Conservation (phyloP, 2,329 filamentous ascomycete genomes). For the Phialophora macrospora region DNA sequence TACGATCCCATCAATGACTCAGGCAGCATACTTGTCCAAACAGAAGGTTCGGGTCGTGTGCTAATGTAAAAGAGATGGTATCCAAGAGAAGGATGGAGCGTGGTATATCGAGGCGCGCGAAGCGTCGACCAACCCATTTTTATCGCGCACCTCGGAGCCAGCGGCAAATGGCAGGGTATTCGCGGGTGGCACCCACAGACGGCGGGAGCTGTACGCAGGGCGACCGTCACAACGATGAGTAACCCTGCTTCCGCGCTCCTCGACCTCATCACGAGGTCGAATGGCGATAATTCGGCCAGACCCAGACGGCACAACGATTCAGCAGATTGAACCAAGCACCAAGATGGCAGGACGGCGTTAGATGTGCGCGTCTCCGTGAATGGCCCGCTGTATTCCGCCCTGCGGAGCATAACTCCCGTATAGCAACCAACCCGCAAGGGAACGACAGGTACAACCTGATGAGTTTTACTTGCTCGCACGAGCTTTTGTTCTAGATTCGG, state of each 20-base stretch:
- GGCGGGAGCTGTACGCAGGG: too few species aligned
- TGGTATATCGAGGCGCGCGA: not conserved
- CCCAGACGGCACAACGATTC: not conserved
- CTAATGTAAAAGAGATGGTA: not conserved
- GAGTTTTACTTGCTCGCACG: not conserved
- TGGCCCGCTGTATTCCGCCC: not conserved
- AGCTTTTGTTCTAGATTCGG: not conserved
- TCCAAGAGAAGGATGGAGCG: not conserved
- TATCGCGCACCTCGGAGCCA: not conserved
- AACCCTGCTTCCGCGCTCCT: not conserved
- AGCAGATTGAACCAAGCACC: too few species aligned
- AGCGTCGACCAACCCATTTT: not conserved
- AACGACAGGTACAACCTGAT: too few species aligned
- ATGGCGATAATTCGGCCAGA: not conserved
- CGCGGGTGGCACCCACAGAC: not conserved
- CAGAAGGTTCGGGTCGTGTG: not conserved
- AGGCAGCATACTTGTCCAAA: not conserved
- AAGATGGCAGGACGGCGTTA: too few species aligned
- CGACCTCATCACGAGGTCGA: not conserved
- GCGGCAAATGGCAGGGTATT: not conserved
- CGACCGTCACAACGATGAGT: not conserved
- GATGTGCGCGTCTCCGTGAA: not conserved
- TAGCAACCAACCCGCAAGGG: not conserved
- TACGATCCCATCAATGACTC: not conserved
- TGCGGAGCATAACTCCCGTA: not conserved